These are phyloP conservation scores for Suillus brevipes DNA, from an alignment of 768 basidiomycete genomes.

Conservation along the genomic window DNA sequence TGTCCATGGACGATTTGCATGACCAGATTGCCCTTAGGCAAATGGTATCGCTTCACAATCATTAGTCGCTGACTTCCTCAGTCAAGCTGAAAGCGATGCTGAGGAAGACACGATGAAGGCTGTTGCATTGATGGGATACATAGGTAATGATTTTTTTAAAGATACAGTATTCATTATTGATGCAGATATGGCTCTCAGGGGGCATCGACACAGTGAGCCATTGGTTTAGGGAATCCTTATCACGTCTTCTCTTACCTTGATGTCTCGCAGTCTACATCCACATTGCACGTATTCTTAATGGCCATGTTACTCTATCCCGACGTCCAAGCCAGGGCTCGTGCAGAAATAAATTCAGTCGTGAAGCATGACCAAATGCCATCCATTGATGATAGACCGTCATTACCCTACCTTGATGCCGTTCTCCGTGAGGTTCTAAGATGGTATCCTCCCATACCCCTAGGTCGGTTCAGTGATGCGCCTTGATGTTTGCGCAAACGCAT, in stretches of 20 bases:
- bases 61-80: not conserved
- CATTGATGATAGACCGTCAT: slow-evolving; percentile 10
- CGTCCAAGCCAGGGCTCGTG: slow-evolving; percentile 26
- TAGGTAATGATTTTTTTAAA: not conserved
- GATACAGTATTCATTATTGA: not conserved
- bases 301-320: slow-evolving; percentile 32
- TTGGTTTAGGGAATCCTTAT: slow-evolving; percentile 13
- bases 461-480: not conserved
- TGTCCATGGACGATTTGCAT: no score
- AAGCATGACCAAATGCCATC: slow-evolving; percentile 21
- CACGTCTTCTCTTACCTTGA: slow-evolving; percentile 26
- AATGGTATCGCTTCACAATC: not conserved
- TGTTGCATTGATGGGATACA: not conserved
- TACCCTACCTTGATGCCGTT: slow-evolving; percentile 16
- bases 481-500: not conserved
- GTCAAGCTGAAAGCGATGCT: not conserved
- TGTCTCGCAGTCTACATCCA: slow-evolving; percentile 18
- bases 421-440: slow-evolving; percentile 12
- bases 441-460: slow-evolving; percentile 8
- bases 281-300: slow-evolving; percentile 27
- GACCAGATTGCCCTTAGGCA: not conserved
- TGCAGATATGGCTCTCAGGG: not conserved
- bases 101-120: not conserved
- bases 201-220: not conserved
- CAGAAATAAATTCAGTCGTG: slow-evolving; percentile 27